Percentiles rank a stretch among this genome's conserved stretches.
These are phyloP conservation scores for Aspergillus avenaceus DNA, from an alignment of 495 filamentous ascomycete species.

Conservation along the genomic window DNA sequence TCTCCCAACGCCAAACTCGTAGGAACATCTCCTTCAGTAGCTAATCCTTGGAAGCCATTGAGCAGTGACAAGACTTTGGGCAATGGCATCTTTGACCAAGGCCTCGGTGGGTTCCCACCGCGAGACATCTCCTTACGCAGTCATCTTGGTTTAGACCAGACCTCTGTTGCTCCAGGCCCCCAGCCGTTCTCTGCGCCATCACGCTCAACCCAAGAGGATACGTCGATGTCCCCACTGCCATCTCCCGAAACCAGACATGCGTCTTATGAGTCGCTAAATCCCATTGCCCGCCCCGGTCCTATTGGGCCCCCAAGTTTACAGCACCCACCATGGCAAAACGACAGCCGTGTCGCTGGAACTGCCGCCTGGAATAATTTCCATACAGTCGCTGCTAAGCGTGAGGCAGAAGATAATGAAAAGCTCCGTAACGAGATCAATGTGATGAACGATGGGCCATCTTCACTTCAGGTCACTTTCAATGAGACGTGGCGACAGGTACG, in stretches of 20 bases:
- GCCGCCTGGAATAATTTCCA: slow-evolving; percentile 51
- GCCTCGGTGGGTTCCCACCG: slow-evolving; percentile 45
- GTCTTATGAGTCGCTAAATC: slow-evolving; percentile 33
- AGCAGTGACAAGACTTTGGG: slow-evolving; percentile 66
- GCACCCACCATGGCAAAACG: slow-evolving; percentile 32
- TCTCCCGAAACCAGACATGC: slow-evolving; percentile 35
- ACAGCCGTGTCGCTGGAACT: slow-evolving; percentile 25
- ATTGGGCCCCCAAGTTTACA: slow-evolving; percentile 50
- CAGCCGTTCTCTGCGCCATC: slow-evolving; percentile 30
- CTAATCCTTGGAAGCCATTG: slow-evolving; percentile 74
- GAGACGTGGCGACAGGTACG: slow-evolving; percentile 63
- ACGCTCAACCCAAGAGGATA: slow-evolving; percentile 27
- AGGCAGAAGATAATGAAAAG: slow-evolving; percentile 38
- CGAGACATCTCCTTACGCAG: slow-evolving; percentile 37
- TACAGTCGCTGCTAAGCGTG: slow-evolving; percentile 35
- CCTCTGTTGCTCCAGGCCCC: slow-evolving; percentile 24
- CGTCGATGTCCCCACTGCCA: slow-evolving; percentile 28
- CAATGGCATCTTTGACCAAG: slow-evolving; percentile 73
- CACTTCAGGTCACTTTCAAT: slow-evolving; percentile 45
- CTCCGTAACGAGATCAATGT: slow-evolving; percentile 33
- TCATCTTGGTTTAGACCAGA: slow-evolving; percentile 36
- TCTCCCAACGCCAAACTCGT: slow-evolving; percentile 32
- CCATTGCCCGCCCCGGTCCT: slow-evolving; percentile 42
- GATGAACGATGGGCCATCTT: slow-evolving; percentile 33
- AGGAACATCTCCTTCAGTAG: slow-evolving; percentile 35